phyloP scores from a whole-genome alignment of 2,329 filamentous ascomycete genomes.

The Fusarium sp. region DNA sequence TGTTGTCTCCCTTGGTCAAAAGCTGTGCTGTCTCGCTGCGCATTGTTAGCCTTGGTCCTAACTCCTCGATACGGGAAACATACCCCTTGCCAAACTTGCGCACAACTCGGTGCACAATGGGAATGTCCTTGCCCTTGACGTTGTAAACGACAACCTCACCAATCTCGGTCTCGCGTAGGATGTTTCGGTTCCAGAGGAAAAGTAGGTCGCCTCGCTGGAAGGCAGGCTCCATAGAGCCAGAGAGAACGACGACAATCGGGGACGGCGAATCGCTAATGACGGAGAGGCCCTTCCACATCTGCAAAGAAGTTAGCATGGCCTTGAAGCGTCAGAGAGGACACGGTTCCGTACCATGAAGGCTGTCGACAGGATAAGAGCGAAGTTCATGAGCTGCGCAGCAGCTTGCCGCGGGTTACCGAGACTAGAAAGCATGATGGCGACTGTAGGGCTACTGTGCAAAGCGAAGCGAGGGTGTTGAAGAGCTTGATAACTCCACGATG shows the following conservation, averaged over 20 bases:
- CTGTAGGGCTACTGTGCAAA: constrained; percentile 2
- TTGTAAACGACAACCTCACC: constrained; percentile 77
- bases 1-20: constrained; percentile 98
- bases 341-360: constrained; percentile 80
- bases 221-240: constrained; percentile 86
- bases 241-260: constrained; percentile 86
- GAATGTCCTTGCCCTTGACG: constrained; percentile 92
- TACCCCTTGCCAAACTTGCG: constrained; percentile 75
- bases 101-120: constrained; percentile 94
- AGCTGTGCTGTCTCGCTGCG: constrained; percentile 73
- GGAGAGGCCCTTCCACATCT: constrained; percentile 90
- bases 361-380: constrained; percentile 88
- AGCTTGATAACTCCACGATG: constrained; percentile 40
- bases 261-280: constrained; percentile 80
- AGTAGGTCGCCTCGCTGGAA: constrained; percentile 84
- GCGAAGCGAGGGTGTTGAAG: constrained; percentile 17
- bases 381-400: constrained; percentile 87
- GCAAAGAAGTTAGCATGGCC: constrained; percentile 13
- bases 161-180: constrained; percentile 67
- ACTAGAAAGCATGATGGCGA: constrained; percentile 71
- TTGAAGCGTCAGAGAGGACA: background rate
- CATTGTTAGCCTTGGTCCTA: constrained; percentile 13
- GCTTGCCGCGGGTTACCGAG: constrained; percentile 84
- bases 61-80: constrained; percentile 37
- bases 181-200: constrained; percentile 80